Evolutionary conservation across 148 eudicot genomes (phyloP), one percentile per base, ranked within the genome.

Genomic region (Selenicereus undatus): DNA sequence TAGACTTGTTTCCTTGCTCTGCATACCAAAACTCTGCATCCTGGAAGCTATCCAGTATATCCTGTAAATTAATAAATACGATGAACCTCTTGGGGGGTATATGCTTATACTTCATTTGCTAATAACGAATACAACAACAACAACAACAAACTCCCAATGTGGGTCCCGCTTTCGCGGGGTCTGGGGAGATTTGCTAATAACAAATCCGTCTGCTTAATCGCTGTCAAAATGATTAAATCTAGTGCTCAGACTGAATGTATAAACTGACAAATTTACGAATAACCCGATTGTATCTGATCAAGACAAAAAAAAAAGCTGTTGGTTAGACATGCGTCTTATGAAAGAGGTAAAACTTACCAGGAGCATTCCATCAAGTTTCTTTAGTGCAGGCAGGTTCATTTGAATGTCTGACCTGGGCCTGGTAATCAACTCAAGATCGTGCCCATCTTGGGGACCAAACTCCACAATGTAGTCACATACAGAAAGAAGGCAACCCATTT

Each of bases 381-480:
- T 86, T 82, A 97, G 78, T 73, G 99, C 99, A 43, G 99, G 98
- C 70, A 97, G 97, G 86, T 89, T 94, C 78, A 97, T 91, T 50
- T 82, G 81, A 69, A 97, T 90, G 70, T 97, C 99, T 65, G 86
- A 76, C 87, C 99, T 86, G 70, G 87, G 97, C 51, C 91, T 90
- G 76, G 89, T 87, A 71, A 87, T 52, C 80, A 92, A 94, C 97
- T 96, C 97, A 76, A 85, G 30, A 50, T 85, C 82, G 73, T 86
- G 48, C 26, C 88, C 95, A 73, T 91, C 90, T 68, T 86, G 82
- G 16, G 90, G 78, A 73, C 77, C 65, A 75, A 89, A 86, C 84
- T 96, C 99, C 20, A 92, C 89, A 70, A 96, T 92, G 86, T 88
- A 90, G 73, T 96, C 99, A 76, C 99, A 96, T n/a, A 96, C 89